Evolutionary conservation across 2,329 filamentous ascomycete species (phyloP).

Genomic region (Metarhizium humberi): DNA sequence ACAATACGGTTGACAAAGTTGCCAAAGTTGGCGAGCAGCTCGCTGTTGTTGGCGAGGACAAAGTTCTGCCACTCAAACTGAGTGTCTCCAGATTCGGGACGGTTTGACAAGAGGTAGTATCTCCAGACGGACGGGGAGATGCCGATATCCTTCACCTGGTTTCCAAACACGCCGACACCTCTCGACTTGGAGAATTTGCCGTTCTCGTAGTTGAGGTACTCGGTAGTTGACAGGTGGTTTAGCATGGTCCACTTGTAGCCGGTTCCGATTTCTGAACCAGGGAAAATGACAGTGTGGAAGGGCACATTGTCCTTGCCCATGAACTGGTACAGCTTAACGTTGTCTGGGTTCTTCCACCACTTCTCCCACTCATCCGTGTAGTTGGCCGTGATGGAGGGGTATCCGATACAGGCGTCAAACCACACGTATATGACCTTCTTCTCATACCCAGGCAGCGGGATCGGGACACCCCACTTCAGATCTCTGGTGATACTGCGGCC

Average conservation of each 20-base stretch:
- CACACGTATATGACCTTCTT: constrained; percentile 80
- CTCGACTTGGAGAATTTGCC: constrained; percentile 92
- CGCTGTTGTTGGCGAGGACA: constrained; percentile 78
- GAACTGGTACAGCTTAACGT: constrained; percentile 88
- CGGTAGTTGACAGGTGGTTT: constrained; percentile 79
- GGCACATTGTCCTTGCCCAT: constrained; percentile 70
- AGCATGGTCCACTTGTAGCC: constrained; percentile 82
- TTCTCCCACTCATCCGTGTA: constrained; percentile 85
- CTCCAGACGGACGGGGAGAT: constrained; percentile 84
- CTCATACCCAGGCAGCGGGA: constrained; percentile 40
- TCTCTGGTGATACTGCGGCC: constrained; percentile 86
- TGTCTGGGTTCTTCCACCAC: constrained; percentile 87
- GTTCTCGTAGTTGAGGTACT: constrained; percentile 77
- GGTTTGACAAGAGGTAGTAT: constrained; percentile 78
- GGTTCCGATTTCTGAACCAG: constrained; percentile 76
- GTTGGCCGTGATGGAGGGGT: constrained; percentile 87
- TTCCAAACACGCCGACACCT: constrained; percentile 84
- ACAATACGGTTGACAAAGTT: constrained; percentile 68
- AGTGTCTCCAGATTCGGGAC: constrained; percentile 77
- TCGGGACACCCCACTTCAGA: constrained; percentile 74
- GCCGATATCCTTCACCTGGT: constrained; percentile 78
- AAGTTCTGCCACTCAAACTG: constrained; percentile 87
- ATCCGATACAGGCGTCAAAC: constrained; percentile 91
- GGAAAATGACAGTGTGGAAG: constrained; percentile 80
- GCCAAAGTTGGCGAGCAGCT: constrained; percentile 67